Percentiles rank a stretch among this genome's conserved stretches.
These are phyloP conservation scores for Sugiyamaella sp. DNA, from an alignment of 1,139 yeast genomes.

Conservation along the genomic window DNA sequence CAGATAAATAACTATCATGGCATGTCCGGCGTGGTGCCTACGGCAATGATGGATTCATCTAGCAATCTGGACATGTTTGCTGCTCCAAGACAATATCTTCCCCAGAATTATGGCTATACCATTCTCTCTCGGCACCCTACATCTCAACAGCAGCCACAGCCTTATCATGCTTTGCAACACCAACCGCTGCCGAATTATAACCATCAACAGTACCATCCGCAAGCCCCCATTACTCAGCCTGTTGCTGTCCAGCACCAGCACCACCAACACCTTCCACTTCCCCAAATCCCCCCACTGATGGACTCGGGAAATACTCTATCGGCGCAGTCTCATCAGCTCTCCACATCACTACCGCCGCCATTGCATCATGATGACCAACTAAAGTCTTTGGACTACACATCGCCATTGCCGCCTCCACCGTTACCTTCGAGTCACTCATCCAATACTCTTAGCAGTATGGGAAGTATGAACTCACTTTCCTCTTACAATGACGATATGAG, in stretches of 20 bases:
- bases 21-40: not conserved
- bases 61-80: conserved; percentile 9
- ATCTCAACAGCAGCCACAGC: conserved; percentile 8
- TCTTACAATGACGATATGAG: conserved; percentile 10
- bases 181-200: conserved; percentile 9
- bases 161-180: conserved; percentile 1
- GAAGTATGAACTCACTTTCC: conserved; percentile 11
- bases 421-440: conserved; percentile 7
- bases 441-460: conserved; percentile 8
- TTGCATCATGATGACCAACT: conserved; percentile 3
- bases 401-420: conserved; percentile 11
- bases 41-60: conserved; percentile 13
- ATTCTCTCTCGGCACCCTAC: conserved; percentile 15
- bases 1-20: conserved; percentile 8
- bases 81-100: conserved; percentile 17
- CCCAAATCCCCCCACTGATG: conserved; percentile 1
- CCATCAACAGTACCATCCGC: conserved; percentile 12
- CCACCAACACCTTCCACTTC: conserved; percentile 6
- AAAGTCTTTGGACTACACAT: not conserved
- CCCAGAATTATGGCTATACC: conserved; percentile 14
- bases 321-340: not conserved
- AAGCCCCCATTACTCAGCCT: not conserved
- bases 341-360: conserved; percentile 3
- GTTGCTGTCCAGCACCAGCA: not conserved
- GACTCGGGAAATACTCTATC: not conserved